A percentile compares a stretch with the other conserved stretches of the same genome.
Conservation (phyloP, 208 protist genomes). For the Phytomonas francai region DNA sequence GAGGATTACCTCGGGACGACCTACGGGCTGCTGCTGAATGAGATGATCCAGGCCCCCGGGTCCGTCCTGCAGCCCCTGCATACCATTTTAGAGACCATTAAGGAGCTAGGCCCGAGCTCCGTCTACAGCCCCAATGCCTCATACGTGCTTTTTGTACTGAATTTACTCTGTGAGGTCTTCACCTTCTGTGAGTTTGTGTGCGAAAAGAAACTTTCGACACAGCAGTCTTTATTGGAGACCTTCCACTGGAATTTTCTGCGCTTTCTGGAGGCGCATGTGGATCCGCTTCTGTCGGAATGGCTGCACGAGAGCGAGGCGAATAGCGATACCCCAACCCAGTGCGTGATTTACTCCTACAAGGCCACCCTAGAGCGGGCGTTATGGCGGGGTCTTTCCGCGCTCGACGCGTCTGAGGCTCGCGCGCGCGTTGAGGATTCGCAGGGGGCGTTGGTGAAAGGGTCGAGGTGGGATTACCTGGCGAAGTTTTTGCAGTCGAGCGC, state of each 20-base stretch:
- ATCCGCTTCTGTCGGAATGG: constrained; percentile 45
- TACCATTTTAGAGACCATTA: constrained; percentile 33
- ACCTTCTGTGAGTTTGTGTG: constrained; percentile 29
- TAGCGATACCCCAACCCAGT: constrained; percentile 63
- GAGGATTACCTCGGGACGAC: constrained; percentile 63
- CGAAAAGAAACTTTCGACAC: constrained; percentile 11
- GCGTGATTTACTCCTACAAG: constrained; percentile 55
- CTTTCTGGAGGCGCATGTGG: constrained; percentile 23
- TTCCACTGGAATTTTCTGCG: constrained; percentile 21
- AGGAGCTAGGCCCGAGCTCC: constrained; percentile 50
- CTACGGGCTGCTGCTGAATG: constrained; percentile 82
- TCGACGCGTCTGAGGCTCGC: constrained; percentile 1
- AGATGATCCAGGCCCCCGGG: constrained; percentile 53
- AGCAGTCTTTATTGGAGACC: not conserved
- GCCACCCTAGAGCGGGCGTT: constrained; percentile 36
- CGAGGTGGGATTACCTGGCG: too few relatives aligned
- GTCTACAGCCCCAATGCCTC: constrained; percentile 74
- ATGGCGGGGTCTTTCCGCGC: constrained; percentile 21
- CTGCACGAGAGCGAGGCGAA: constrained; percentile 43
- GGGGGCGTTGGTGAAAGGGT: constrained; percentile 17
- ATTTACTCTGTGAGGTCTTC: constrained; percentile 50
- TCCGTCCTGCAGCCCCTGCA: constrained; percentile 43
- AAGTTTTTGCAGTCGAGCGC: constrained; percentile 37
- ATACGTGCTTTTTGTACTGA: constrained; percentile 63
- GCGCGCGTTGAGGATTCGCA: not conserved